Base-by-base conservation (phyloP, 352 stramenopile species). In the Phytophthora idaei region DNA sequence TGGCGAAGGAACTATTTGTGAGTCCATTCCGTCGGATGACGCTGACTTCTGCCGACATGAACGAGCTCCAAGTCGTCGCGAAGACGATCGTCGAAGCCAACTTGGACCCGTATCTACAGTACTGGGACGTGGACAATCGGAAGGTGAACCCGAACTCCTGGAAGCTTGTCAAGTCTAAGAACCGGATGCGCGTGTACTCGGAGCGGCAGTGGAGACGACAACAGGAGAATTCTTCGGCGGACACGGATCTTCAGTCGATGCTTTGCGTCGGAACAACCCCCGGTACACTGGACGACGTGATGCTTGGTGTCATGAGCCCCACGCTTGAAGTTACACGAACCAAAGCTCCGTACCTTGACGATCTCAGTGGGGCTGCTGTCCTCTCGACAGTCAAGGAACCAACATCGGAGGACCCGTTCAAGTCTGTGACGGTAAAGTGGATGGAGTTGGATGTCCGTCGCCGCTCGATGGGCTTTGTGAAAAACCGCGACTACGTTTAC, bases 401-500 rank as follows among this genome's bases (percentile, higher is more conserved):
- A 41, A 88, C 78, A 4, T 17, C 25, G 5, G 65, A 85, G 7
- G 72, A 87, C n/a, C 79, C 81, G 9, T 87, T 85, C 46, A 66
- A 76, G 12, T 68, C 64, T 17, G 50, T 83, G 2, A 54, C 61
- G 12, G 63, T 83, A 48, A 83, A 80, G 48, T 83, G 71, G 71
- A 73, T 74, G 64, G 69, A 71, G 42, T 25, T 77, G 3, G 74
- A 77, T 52, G 62, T 73, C 3, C 74, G 74, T 61, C 62, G 53
- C 29, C 69, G 61, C 1, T 71, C 57, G 3, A 69, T 70, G 12
- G 45, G 68, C 0, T 27, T 76, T 1, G 67, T 73, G 8, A 78
- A 78, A 41, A 85, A 86, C 41, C 76, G 82, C 29, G 82, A 89
- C 77, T 78, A 88, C 47, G 67, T 90, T 28, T 89, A 81, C 60